Percentiles rank a stretch among this genome's conserved stretches.
Conservation (phyloP, 345 rosid genomes). For the Boechera retrofracta region DNA sequence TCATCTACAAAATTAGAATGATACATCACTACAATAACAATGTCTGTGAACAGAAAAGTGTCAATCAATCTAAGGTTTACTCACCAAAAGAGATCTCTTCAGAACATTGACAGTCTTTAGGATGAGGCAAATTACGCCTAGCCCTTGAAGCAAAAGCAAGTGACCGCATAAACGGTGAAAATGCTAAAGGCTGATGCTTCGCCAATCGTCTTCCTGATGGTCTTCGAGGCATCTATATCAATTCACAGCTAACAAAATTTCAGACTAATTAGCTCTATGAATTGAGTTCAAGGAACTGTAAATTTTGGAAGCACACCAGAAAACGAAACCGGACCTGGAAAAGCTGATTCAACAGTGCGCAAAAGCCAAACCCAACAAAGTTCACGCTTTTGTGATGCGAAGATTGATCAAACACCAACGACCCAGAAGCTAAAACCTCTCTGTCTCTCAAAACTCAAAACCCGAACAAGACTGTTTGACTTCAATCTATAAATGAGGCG, state of each 20-base stretch:
- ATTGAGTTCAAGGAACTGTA: conserved; percentile 14
- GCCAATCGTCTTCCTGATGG: conserved; percentile 45
- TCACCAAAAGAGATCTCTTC: conserved; percentile 44
- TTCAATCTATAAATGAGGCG: not conserved
- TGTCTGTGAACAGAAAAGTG: conserved; percentile 37
- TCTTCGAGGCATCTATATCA: conserved; percentile 56
- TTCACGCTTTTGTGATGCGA: not conserved
- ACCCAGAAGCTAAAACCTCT: conserved; percentile 22
- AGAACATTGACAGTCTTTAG: conserved; percentile 37
- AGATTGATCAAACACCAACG: conserved; percentile 2
- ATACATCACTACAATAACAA: conserved; percentile 23
- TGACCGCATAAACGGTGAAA: conserved; percentile 75
- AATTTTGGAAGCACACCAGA: not conserved
- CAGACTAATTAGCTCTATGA: conserved; percentile 1
- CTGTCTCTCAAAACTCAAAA: conserved; percentile 26
- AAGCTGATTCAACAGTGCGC: not conserved
- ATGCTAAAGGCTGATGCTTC: conserved; percentile 59
- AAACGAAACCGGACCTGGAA: not conserved
- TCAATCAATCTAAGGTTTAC: not conserved
- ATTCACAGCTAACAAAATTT: conserved; percentile 24
- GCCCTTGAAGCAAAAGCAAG: conserved; percentile 53
- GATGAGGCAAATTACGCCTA: conserved; percentile 44
- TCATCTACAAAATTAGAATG: conserved; percentile 28
- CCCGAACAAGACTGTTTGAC: not conserved
- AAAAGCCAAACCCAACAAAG: not conserved